Evolutionary conservation across 805 yeast species (phyloP), one percentile per base, ranked within the genome.

Genomic region (Wickerhamiella cacticola): DNA sequence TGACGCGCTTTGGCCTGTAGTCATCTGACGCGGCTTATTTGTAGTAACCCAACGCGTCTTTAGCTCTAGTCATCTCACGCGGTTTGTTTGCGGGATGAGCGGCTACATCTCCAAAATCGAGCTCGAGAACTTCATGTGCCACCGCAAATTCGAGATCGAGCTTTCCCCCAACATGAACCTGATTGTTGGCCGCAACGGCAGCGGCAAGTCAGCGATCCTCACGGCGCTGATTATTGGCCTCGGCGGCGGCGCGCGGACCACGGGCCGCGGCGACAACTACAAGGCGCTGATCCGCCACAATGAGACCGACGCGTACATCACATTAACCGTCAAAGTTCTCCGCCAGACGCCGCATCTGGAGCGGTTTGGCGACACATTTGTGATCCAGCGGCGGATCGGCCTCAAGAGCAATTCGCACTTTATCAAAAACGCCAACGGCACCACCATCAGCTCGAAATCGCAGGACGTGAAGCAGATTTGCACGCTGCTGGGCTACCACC

Each of bases 101-200:
- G 23, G 43, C 13, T 76, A 77, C 36, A 79, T 88, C 36, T 74
- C 75, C 55, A 69, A 69, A 38, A 72, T 88, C 2, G 70, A 70
- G 21, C 65, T 88, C 38, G 71, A 73, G 36, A 52, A 56, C 41
- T 53, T 54, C 53, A 56, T 56, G 59, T 55, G 58, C 50, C 98
- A 92, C 60, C 80, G 77, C 41, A 76, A 83, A 48, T 84, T 92
- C 57, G 78, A 77, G 48, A 65, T 92, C 7, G 74, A 72, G 2
- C 71, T 88, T 26, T 92, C 92, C 1, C 87, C 89, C 0, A 76
- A 79, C 47, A 70, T 88, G 55, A 88, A 88, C 61, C 82, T 88
- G 59, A 84, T 88, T 49, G 80, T 84, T 34, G 97, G 97, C 18
- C 71, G 81, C 49, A 88, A 88, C 59, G 97, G 97, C 2, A 78